These are phyloP conservation scores for Pythium volutum DNA, from an alignment of 352 stramenopile species.

Conservation along the genomic window DNA sequence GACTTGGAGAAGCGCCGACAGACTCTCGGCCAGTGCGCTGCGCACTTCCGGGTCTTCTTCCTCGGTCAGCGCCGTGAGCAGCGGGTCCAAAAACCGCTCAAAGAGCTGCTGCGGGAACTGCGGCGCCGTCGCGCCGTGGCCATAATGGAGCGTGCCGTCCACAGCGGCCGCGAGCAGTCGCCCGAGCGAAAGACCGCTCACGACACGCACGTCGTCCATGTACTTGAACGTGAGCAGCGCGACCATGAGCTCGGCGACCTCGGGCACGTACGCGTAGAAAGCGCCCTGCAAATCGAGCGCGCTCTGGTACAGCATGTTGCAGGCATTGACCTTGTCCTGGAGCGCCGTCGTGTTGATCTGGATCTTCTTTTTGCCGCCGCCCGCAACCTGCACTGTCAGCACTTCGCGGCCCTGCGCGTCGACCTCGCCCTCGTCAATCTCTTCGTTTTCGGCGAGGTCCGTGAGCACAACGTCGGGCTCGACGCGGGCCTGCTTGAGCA, in stretches of 20 bases:
- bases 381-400: slow-evolving; percentile 75
- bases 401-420: slow-evolving; percentile 66
- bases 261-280: slow-evolving; percentile 82
- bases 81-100: slow-evolving; percentile 69
- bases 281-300: slow-evolving; percentile 76
- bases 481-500: slow-evolving; percentile 81
- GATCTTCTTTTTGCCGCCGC: slow-evolving; percentile 77
- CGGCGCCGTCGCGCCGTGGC: slow-evolving; percentile 46
- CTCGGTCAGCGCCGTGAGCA: slow-evolving; percentile 66
- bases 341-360: slow-evolving; percentile 86
- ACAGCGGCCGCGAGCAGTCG: slow-evolving; percentile 72
- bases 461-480: slow-evolving; percentile 78
- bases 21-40: slow-evolving; percentile 68
- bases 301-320: slow-evolving; percentile 89
- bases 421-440: slow-evolving; percentile 45
- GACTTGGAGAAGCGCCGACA: slow-evolving; percentile 71
- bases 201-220: slow-evolving; percentile 81
- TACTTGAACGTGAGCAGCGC: slow-evolving; percentile 82
- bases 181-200: slow-evolving; percentile 71
- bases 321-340: slow-evolving; percentile 84
- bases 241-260: slow-evolving; percentile 72
- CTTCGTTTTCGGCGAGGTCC: slow-evolving; percentile 52
- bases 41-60: slow-evolving; percentile 82
- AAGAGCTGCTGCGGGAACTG: slow-evolving; percentile 82
- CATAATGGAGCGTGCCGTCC: slow-evolving; percentile 66